Base-by-base conservation (phyloP, 345 rosid species). In the Camelina sativa region DNA sequence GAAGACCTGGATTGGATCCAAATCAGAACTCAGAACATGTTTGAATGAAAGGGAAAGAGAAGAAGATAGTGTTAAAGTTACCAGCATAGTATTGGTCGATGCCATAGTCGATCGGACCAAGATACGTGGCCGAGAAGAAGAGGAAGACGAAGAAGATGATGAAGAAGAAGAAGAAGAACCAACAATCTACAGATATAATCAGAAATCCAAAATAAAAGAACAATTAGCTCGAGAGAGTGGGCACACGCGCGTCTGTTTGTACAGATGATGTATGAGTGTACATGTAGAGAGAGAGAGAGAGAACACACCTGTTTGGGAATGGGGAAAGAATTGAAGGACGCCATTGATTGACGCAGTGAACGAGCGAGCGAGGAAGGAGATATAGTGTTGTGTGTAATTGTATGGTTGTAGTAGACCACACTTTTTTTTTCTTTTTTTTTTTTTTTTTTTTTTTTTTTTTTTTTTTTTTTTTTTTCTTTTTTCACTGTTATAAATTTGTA, bases 261-360 rank as follows among this genome's bases (percentile, higher is more conserved):
- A 28, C 32, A 57, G 16, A 43, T 8, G 46, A 48, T 4, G 23
- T 6, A 44, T 43, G 25, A 23, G n/a, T n/a, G n/a, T n/a, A n/a
- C n/a, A n/a, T n/a, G n/a, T n/a, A n/a, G 35, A 32, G 48, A 12
- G 9, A 32, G 35, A 7, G 7, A 7, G 8, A 32, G 35, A 34
- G 2, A 75, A 22, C 43, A 34, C 0, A 75, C 79, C 79, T 75
- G 69, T 54, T 76, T 76, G 52, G 69, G 75, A 44, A 76, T 68
- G 0, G 74, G 75, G 74, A 69, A 76, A 1, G 79, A 76, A 69
- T 4, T 76, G 79, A 76, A 76, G 58, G 75, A 76, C 58, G 79
- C 79, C 79, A 76, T 68, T 32, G 64, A 76, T 68, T 30, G 64
- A 52, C 7, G 37, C 16, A 37, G 62, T 13, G 67, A 48, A 41